Evolutionary conservation across 1,284 basidiomycete genomes (phyloP), one percentile per base, ranked within the genome.

Genomic region (Austropuccinia psidii): DNA sequence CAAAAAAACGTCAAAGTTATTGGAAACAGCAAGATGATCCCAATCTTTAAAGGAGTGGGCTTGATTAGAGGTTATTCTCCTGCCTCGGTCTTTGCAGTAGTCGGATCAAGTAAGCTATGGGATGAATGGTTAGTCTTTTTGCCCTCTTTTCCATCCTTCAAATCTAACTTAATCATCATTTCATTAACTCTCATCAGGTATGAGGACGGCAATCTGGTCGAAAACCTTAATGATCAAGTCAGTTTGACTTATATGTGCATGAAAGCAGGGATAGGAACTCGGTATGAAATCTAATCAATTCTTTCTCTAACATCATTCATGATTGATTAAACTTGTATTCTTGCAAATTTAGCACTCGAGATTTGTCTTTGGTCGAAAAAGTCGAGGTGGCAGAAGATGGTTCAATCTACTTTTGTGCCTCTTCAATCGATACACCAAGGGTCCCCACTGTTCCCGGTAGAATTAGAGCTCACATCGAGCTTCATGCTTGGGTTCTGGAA

Each of bases 231-330:
- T 35, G 77, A 78, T 55, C 74, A 75, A 27, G 75, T 77, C 37
- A 77, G 77, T 13, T 66, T 79, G 54, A 78, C 77, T 35, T 79
- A 79, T 72, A 78, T 78, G 78, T 76, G 55, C 73, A 79, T 79
- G 78, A 74, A 78, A 55, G 76, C 76, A 13, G 76, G 76, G 31
- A 74, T 77, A 9, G 77, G 77, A 29, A 75, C 77, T 17, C 75
- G 73, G 75, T 73, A 64, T 43, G 74, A 37, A 19, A 31, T 9
- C 15, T 49, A 19, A 13, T 47, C 15, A 19, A n/a, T 54, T 49
- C 24, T 19, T 50, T 6, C 35, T 39, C 37, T 31, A 24, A 43
- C 35, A 24, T 8, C 31, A 43, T 29, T n/a, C 43, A 54, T 60
- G 35, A 19, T 62, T 24, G 27, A 19, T 43, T 55, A 6, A 29